A percentile compares a stretch with the other conserved stretches of the same genome.
These are phyloP conservation scores for Dictyostelium brefeldianum DNA, from an alignment of 78 protist species.

Conservation along the genomic window DNA sequence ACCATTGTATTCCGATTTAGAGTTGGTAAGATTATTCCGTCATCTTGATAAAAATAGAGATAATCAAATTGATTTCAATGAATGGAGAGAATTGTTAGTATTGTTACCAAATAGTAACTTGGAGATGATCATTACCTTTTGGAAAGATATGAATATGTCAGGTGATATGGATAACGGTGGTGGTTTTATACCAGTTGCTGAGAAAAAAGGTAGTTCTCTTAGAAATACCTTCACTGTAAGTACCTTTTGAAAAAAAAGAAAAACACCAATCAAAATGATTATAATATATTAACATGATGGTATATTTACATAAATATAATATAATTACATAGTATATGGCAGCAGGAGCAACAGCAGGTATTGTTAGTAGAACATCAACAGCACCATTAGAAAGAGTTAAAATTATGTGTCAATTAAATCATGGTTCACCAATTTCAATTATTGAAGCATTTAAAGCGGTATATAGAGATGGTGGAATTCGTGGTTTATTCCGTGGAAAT, in stretches of 20 bases:
- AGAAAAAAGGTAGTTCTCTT: not conserved
- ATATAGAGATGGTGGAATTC: conserved; percentile 62
- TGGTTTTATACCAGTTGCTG: conserved; percentile 39
- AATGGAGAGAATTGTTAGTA: conserved; percentile 71
- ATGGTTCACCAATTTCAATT: conserved; percentile 38
- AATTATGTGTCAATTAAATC: conserved; percentile 45
- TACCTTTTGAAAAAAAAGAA: not conserved
- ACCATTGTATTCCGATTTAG: conserved; percentile 47
- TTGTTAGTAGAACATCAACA: conserved; percentile 47
- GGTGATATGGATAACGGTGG: conserved; percentile 70
- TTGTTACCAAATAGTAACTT: conserved; percentile 33
- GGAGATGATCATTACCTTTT: conserved; percentile 15
- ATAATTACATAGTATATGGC: conserved; percentile 22
- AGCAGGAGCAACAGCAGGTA: conserved; percentile 62
- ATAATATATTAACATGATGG: no score
- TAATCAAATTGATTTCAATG: conserved; percentile 46
- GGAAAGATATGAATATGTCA: conserved; percentile 67
- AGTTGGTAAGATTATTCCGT: conserved; percentile 30
- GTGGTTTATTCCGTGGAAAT: conserved; percentile 61
- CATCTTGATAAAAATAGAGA: conserved; percentile 60
- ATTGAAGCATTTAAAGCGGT: conserved; percentile 15
- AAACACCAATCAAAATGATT: no score
- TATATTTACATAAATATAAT: no score
- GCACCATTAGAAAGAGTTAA: conserved; percentile 77
- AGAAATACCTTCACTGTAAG: conserved; percentile 6